Evolutionary conservation across 441 rosid species (phyloP).

Genomic region (Mallotus japonicus): DNA sequence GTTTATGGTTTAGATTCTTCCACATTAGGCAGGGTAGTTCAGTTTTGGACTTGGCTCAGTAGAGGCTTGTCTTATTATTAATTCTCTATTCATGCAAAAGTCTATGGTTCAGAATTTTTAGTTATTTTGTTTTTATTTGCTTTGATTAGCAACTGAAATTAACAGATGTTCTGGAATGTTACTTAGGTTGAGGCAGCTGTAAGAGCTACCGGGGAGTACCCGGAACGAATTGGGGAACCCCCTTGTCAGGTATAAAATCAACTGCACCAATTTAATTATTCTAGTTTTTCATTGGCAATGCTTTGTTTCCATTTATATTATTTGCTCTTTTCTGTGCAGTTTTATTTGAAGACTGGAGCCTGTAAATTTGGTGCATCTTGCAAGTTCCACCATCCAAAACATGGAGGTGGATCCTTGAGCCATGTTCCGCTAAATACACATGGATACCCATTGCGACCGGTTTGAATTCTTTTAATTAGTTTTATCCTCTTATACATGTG

Average conservation of each 20-base stretch:
- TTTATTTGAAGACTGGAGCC: conserved; percentile 82
- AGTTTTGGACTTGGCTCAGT: background rate
- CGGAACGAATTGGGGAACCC: conserved; percentile 81
- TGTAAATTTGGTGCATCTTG: conserved; percentile 99
- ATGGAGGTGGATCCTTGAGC: conserved; percentile 64
- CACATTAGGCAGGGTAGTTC: background rate
- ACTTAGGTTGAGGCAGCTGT: conserved; percentile 87
- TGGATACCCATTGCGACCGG: conserved; percentile 89
- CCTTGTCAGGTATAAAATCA: conserved; percentile 61
- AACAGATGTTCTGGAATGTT: conserved; percentile 2
- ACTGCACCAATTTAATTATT: background rate
- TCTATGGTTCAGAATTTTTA: background rate
- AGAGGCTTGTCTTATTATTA: conserved; percentile 9
- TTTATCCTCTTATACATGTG: conserved; percentile 3
- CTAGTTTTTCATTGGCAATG: conserved; percentile 4
- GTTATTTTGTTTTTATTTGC: conserved; percentile 3
- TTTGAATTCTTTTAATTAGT: conserved; percentile 31
- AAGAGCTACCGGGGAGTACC: conserved; percentile 89
- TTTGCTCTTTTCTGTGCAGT: conserved; percentile 45
- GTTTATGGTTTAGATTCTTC: conserved; percentile 4
- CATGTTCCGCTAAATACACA: conserved; percentile 56
- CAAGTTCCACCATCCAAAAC: conserved; percentile 95
- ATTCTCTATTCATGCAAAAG: background rate
- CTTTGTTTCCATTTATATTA: background rate
- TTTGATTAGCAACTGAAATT: background rate